Evolutionary conservation across 352 stramenopile species (phyloP).

Genomic region (Blastocystis sp.): DNA sequence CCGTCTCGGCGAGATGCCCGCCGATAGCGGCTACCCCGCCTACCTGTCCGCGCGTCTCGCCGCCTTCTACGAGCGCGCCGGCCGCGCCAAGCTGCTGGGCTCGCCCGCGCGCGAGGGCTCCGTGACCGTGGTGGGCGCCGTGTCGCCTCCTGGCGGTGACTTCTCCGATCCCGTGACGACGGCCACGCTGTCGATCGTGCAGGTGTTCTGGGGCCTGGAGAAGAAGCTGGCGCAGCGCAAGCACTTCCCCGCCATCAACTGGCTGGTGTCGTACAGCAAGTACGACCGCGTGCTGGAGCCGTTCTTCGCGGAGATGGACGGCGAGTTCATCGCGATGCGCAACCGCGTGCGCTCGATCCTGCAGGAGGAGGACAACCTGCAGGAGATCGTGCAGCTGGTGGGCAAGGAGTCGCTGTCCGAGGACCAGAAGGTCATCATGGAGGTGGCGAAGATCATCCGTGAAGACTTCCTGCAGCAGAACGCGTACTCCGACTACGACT

Average conservation of each 20-base stretch:
- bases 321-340: slow-evolving; percentile 91
- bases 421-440: slow-evolving; percentile 99
- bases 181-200: slow-evolving; percentile 96
- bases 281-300: slow-evolving; percentile 99
- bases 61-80: slow-evolving; percentile 98
- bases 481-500: slow-evolving; percentile 98
- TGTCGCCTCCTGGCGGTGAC: slow-evolving; percentile 95
- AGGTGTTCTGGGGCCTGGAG: slow-evolving; percentile 97
- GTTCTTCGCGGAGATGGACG: slow-evolving; percentile 95
- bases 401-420: slow-evolving; percentile 75
- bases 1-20: slow-evolving; percentile 98
- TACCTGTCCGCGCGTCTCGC: slow-evolving; percentile 96
- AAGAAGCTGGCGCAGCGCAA: slow-evolving; percentile 99
- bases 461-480: slow-evolving; percentile 99
- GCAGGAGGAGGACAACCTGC: slow-evolving; percentile 77
- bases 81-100: slow-evolving; percentile 91
- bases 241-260: slow-evolving; percentile 99
- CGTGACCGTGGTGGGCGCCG: slow-evolving; percentile 96
- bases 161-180: slow-evolving; percentile 98
- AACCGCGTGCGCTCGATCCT: slow-evolving; percentile 88
- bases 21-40: slow-evolving; percentile 91
- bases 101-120: slow-evolving; percentile 92
- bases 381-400: slow-evolving; percentile 98
- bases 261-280: slow-evolving; percentile 99
- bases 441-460: slow-evolving; percentile 97